Base-by-base conservation (phyloP, 2,329 filamentous ascomycete species). In the Alternaria sp. region DNA sequence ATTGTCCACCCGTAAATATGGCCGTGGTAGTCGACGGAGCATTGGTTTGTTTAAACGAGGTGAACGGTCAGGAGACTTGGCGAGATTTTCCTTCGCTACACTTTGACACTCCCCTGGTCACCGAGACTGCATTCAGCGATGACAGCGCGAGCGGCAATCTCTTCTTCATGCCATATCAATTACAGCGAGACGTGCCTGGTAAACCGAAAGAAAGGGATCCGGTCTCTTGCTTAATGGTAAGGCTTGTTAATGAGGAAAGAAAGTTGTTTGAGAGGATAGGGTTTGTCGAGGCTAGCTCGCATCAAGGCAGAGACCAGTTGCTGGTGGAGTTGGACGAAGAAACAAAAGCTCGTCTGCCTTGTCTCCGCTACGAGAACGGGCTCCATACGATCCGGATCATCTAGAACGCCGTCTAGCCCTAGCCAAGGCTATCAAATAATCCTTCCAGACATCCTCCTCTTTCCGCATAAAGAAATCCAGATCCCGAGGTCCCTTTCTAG, bases 311-410 rank as follows among this genome's bases (percentile, higher is more conserved):
- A 8, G 30, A 62, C 1, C 26, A 33, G 11, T 8, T 67, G 9
- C 21, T 56, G 20, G 54, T 57, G 14, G 64, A 63, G 15, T 11
- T 64, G 41, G 47, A 61, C 37, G 59, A 63, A 21, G 56, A 59
- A 20, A 54, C 37, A 6, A 68, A 68, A n/a, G 53, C 44, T 23
- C 30, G 21, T 12, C 28, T 70, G 11, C 64, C 61, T 8, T 69
- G 64, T 37, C 45, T 69, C 9, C 41, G 56, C n/a, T 67, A 65
- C 26, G 53, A 68, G 30, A 44, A 63, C 20, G 57, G 68, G 2
- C 18, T 54, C 8, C 64, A 65, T 18, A 67, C 60, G 14, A 61
- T 68, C 58, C 61, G 64, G 23, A 61, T 67, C 41, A 55, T 61
- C 43, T 59, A 61, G 47, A 55, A 28, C 11, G 49, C 26, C 26